Percentiles rank a stretch among this genome's conserved stretches.
Evolutionary conservation across 2,329 filamentous ascomycete genomes (phyloP).

Genomic region (Didymosphaeria variabile): DNA sequence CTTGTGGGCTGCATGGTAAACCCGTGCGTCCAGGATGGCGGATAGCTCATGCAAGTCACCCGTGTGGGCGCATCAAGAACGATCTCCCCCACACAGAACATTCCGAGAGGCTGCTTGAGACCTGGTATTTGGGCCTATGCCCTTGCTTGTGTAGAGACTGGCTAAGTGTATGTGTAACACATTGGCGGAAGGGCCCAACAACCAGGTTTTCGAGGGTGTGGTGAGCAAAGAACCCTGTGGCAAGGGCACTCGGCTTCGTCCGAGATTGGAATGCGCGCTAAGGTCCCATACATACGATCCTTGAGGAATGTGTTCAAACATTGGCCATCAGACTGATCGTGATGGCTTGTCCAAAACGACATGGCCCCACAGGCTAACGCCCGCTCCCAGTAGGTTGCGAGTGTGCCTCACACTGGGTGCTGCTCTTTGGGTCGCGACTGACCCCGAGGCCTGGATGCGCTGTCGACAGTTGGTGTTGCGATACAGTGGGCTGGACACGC

Average conservation of each 20-base stretch:
- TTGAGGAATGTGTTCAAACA: slow-evolving; percentile 7
- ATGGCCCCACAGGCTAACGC: slow-evolving; percentile 1
- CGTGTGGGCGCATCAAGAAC: slow-evolving; percentile 38
- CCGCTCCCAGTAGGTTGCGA: neutral
- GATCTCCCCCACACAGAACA: slow-evolving; percentile 36
- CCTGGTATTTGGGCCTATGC: slow-evolving; percentile 39
- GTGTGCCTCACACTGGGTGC: neutral
- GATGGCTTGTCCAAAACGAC: slow-evolving; percentile 11
- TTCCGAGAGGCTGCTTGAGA: slow-evolving; percentile 39
- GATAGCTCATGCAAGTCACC: slow-evolving; percentile 40
- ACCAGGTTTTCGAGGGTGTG: slow-evolving; percentile 37
- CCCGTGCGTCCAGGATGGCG: slow-evolving; percentile 21
- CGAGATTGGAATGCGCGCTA: slow-evolving; percentile 32
- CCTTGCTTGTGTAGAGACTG: slow-evolving; percentile 40
- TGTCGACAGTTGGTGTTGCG: slow-evolving; percentile 11
- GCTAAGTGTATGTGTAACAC: slow-evolving; percentile 31
- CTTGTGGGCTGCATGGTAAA: slow-evolving; percentile 19
- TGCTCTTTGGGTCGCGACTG: slow-evolving; percentile 10
- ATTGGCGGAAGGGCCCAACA: slow-evolving; percentile 37
- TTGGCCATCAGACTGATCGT: neutral
- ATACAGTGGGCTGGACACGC: slow-evolving; percentile 16
- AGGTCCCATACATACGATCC: slow-evolving; percentile 2
- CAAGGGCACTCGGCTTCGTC: slow-evolving; percentile 34
- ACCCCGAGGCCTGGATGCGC: slow-evolving; percentile 3
- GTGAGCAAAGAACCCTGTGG: slow-evolving; percentile 31